phyloP scores from a whole-genome alignment of 331 rosid species.

The Rosa hybrid region DNA sequence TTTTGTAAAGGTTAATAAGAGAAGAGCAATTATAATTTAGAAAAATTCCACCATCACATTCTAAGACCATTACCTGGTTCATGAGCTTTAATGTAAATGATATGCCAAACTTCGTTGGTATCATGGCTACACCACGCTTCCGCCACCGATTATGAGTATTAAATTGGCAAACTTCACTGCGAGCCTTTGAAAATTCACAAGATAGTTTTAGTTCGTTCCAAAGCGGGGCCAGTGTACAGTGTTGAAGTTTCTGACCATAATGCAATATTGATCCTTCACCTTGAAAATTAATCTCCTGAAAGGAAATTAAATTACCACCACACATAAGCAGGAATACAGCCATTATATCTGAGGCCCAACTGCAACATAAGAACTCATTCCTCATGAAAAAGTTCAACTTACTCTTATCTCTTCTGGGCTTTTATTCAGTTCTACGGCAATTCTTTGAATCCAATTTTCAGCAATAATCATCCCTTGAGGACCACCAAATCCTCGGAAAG shows the following conservation, averaged over 20 bases:
- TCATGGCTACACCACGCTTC: constrained; percentile 90
- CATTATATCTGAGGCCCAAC: constrained; percentile 23
- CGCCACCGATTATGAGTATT: constrained; percentile 79
- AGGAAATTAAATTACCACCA: constrained; percentile 29
- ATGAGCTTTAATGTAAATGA: constrained; percentile 77
- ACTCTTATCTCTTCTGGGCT: constrained; percentile 86
- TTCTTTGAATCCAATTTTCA: constrained; percentile 93
- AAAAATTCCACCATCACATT: background rate
- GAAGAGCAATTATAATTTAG: background rate
- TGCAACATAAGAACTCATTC: constrained; percentile 2
- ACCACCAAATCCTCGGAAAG: constrained; percentile 98
- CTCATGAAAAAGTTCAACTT: constrained; percentile 23
- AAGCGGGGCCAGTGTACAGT: constrained; percentile 66
- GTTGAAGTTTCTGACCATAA: constrained; percentile 74
- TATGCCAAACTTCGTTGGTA: constrained; percentile 95
- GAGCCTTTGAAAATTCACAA: constrained; percentile 62
- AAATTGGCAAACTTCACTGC: constrained; percentile 63
- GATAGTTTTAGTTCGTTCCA: constrained; percentile 83
- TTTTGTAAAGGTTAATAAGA: background rate
- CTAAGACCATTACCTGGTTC: constrained; percentile 71
- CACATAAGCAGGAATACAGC: constrained; percentile 10
- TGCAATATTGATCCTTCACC: constrained; percentile 79
- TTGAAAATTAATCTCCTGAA: constrained; percentile 89
- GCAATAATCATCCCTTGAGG: constrained; percentile 97
- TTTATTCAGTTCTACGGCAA: constrained; percentile 76